Base-by-base conservation (phyloP, 2,329 filamentous ascomycete genomes). In the Trichoderma sp. region DNA sequence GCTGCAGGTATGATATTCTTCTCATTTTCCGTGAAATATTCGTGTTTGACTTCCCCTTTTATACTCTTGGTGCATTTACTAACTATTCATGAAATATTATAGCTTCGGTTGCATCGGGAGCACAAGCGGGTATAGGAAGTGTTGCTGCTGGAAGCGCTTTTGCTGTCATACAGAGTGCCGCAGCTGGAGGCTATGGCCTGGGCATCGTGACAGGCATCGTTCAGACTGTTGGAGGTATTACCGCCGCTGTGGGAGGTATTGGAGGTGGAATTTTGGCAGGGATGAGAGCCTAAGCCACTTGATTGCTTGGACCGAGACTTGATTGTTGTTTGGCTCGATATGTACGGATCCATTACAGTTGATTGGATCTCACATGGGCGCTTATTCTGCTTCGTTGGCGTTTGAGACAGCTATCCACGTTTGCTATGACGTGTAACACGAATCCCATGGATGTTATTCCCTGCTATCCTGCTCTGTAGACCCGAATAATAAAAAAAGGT, bases 161-260 rank as follows among this genome's bases (percentile, higher is more conserved):
- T 42, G 74, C 78, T 1, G 72, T 63, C 2, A 71, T 79, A 0
- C 74, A 78, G 70, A 79, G 76, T 53, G 78, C 76, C 0, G 78
- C 64, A 0, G 69, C 70, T 1, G 76, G 73, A 0, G 78, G 78
- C 0, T 74, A 71, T 10, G 75, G 75, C 3, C 50, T 72, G 4
- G 70, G 70, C 0, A 67, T 60, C 2, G 69, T 77, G 0, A 52
- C 73, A 1, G 69, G 69, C 1, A 70, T 59, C 0, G 61, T 74
- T 9, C 72, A 73, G 37, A 60, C 50, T 13, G 66, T 17, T 9
- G 71, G 69, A 5, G 67, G 61, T 3, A 42, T 19, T 25, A 2
- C 65, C n/a, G 42, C 56, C 7, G 67, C 45, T 3, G 27, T 35
- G 12, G 45, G 17, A n/a, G 37, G 42, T 15, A 37, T 63, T 29